Conservation (phyloP, 1,284 basidiomycete species). For the Retiboletus fuscus region DNA sequence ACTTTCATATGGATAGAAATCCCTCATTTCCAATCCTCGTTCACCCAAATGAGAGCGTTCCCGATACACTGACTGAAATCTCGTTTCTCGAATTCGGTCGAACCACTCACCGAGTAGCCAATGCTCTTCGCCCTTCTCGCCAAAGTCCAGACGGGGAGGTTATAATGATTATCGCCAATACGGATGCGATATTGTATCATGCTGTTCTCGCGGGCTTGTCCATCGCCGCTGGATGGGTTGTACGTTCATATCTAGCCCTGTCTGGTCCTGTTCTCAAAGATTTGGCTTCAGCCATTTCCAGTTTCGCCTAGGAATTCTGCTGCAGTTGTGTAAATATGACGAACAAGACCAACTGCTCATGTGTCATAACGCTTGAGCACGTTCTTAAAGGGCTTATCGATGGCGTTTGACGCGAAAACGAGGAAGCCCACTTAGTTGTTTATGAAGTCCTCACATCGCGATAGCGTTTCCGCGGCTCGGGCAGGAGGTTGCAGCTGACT, state of each 20-base stretch:
- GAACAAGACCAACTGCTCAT: slow-evolving; percentile 44
- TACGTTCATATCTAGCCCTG: slow-evolving; percentile 16
- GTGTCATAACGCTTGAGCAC: slow-evolving; percentile 46
- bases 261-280: neutral
- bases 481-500: slow-evolving; percentile 39
- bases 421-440: slow-evolving; percentile 21
- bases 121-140: slow-evolving; percentile 41
- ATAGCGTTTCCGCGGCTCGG: slow-evolving; percentile 51
- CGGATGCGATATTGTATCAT: slow-evolving; percentile 51
- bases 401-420: slow-evolving; percentile 27
- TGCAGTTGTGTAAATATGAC: slow-evolving; percentile 48
- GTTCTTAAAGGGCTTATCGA: slow-evolving; percentile 46
- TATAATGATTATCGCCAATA: slow-evolving; percentile 50
- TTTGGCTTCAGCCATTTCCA: slow-evolving; percentile 48
- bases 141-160: slow-evolving; percentile 42
- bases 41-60: slow-evolving; percentile 31
- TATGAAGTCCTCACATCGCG: slow-evolving; percentile 47
- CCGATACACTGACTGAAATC: slow-evolving; percentile 12
- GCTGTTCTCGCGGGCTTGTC: slow-evolving; percentile 45
- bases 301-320: slow-evolving; percentile 51
- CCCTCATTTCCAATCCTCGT: slow-evolving; percentile 38
- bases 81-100: slow-evolving; percentile 2
- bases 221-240: slow-evolving; percentile 48
- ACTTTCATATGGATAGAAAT: slow-evolving; percentile 48
- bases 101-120: neutral